These are phyloP conservation scores for Massariosphaeria phaeospora DNA, from an alignment of 495 filamentous ascomycete genomes.

Conservation along the genomic window DNA sequence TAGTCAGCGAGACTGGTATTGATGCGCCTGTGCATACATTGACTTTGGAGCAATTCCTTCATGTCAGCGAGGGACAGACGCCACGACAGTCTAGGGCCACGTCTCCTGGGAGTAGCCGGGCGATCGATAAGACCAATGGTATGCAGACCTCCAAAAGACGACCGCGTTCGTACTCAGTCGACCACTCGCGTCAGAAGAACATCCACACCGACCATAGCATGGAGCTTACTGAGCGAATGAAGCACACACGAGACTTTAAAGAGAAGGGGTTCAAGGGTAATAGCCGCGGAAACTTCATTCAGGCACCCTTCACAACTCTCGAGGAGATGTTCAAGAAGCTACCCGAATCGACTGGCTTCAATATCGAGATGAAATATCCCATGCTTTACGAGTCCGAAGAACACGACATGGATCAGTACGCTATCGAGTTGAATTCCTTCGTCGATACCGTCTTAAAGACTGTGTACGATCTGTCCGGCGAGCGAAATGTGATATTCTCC, in stretches of 20 bases:
- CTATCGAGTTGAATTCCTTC: slow-evolving; percentile 94
- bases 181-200: slow-evolving; percentile 45
- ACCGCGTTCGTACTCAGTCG: slow-evolving; percentile 39
- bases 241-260: slow-evolving; percentile 92
- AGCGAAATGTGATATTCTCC: slow-evolving; percentile 87
- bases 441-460: slow-evolving; percentile 87
- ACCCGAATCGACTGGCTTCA: slow-evolving; percentile 79
- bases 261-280: slow-evolving; percentile 93
- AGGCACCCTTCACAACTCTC: slow-evolving; percentile 88
- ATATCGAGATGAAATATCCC: slow-evolving; percentile 99
- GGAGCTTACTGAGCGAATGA: slow-evolving; percentile 79
- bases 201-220: slow-evolving; percentile 24
- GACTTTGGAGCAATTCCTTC: slow-evolving; percentile 89
- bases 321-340: slow-evolving; percentile 88
- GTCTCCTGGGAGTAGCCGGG: slow-evolving; percentile 41
- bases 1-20: slow-evolving; percentile 96
- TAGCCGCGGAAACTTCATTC: slow-evolving; percentile 85
- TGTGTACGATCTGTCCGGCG: slow-evolving; percentile 70
- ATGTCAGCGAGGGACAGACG: slow-evolving; percentile 61
- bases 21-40: slow-evolving; percentile 95
- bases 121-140: slow-evolving; percentile 8
- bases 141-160: slow-evolving; percentile 8
- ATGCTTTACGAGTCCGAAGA: slow-evolving; percentile 93
- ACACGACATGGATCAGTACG: slow-evolving; percentile 96
- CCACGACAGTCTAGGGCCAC: slow-evolving; percentile 43